Evolutionary conservation across 495 filamentous ascomycete species (phyloP).

Genomic region (Hypoxylon subgilvum): DNA sequence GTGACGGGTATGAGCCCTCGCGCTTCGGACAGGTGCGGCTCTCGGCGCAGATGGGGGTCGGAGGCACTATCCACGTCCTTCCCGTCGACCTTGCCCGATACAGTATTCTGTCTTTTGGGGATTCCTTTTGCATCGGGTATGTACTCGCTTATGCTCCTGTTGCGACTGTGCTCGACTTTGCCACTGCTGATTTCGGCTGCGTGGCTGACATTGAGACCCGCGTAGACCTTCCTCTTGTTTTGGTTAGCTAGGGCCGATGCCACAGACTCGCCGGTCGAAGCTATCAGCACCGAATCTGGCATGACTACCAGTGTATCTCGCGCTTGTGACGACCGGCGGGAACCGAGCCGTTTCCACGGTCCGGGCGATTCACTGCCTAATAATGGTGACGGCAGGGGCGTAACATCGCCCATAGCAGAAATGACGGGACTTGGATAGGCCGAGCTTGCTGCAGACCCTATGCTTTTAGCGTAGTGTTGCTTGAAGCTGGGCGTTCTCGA

Average conservation of each 20-base stretch:
- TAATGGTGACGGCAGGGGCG: constrained; percentile 89
- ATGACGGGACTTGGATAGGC: constrained; percentile 66
- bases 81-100: constrained; percentile 58
- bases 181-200: constrained; percentile 39
- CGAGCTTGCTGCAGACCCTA: constrained; percentile 53
- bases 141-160: constrained; percentile 88
- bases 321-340: constrained; percentile 50
- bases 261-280: constrained; percentile 59
- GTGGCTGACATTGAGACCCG: constrained; percentile 46
- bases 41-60: constrained; percentile 70
- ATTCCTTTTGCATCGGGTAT: constrained; percentile 71
- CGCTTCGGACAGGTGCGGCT: constrained; percentile 78
- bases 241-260: constrained; percentile 54
- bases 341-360: constrained; percentile 64
- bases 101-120: constrained; percentile 72
- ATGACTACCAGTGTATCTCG: constrained; percentile 43
- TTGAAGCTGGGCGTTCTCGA: constrained; percentile 58
- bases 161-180: constrained; percentile 59
- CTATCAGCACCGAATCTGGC: constrained; percentile 51
- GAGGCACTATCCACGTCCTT: constrained; percentile 50
- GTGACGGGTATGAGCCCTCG: constrained; percentile 68
- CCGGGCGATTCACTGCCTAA: constrained; percentile 73
- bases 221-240: constrained; percentile 59
- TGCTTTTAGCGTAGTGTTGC: constrained; percentile 43
- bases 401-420: constrained; percentile 85